Evolutionary conservation across 2,329 filamentous ascomycete species (phyloP).

Genomic region (Sordariomycetes sp.): DNA sequence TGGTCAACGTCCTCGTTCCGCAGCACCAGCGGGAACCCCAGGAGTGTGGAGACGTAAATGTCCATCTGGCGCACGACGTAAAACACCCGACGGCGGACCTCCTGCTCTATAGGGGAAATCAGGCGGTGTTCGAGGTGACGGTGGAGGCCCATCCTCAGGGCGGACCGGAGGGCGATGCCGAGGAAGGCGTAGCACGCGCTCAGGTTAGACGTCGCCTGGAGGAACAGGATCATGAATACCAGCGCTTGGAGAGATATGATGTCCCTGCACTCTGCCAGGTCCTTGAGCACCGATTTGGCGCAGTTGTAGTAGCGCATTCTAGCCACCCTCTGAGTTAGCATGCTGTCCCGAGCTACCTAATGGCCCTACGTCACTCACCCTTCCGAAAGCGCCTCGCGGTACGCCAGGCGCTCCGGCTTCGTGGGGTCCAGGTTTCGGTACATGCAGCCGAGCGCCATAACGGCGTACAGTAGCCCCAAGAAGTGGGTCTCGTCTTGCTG

Average conservation of each 20-base stretch:
- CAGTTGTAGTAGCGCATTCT: slow-evolving; percentile 68
- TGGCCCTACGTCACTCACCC: slow-evolving; percentile 29
- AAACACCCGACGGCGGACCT: slow-evolving; percentile 54
- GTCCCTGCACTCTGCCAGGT: slow-evolving; percentile 61
- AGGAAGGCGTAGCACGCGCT: slow-evolving; percentile 74
- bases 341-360: not conserved
- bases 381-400: slow-evolving; percentile 42
- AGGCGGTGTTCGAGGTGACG: slow-evolving; percentile 56
- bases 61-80: slow-evolving; percentile 62
- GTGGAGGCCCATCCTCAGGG: slow-evolving; percentile 69
- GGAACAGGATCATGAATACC: slow-evolving; percentile 70
- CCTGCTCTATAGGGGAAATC: slow-evolving; percentile 51
- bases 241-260: slow-evolving; percentile 64
- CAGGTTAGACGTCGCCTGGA: slow-evolving; percentile 69
- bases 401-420: slow-evolving; percentile 33
- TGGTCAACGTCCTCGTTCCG: slow-evolving; percentile 58
- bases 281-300: slow-evolving; percentile 53
- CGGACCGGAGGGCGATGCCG: slow-evolving; percentile 64
- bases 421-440: slow-evolving; percentile 50
- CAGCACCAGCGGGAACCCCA: slow-evolving; percentile 55
- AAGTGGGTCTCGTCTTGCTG: slow-evolving; percentile 56
- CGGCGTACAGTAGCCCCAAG: slow-evolving; percentile 59
- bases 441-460: slow-evolving; percentile 63
- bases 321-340: not conserved
- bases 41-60: slow-evolving; percentile 56